Base-by-base conservation (phyloP, 2,329 filamentous ascomycete genomes). In the Fusarium pseudoanthophilum region DNA sequence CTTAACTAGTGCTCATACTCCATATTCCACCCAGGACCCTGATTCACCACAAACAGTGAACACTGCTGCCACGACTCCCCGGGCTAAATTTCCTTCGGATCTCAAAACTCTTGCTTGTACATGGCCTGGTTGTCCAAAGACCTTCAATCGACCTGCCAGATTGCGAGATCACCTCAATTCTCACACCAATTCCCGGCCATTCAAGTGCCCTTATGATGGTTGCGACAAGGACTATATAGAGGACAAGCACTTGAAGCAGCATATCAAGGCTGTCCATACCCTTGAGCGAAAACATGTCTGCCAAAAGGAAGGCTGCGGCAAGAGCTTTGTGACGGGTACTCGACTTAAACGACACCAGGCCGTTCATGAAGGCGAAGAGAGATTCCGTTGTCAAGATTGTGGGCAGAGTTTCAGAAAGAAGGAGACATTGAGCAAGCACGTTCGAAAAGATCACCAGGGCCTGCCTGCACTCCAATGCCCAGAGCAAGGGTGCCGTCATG, bases 161-260 rank as follows among this genome's bases (percentile, higher is more conserved):
- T 87, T 98, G 8, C 87, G 92, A 67, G 91, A 93, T 66, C 95
- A 98, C 78, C 83, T 95, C 30, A 89, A 94, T 72, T 95, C 93
- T 2, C 95, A 98, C 81, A 95, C 90, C 60, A 94, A 95, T 75
- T 93, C 95, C 75, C 90, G 95, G 2, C 91, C 94, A 0, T 97
- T 93, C 81, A 86, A 87, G 43, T 98, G 95, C 79, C 84, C 87
- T 5, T 88, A 92, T 70, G 83, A 87, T 11, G 91, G 83, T 46
- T 98, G 95, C 79, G 89, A 90, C 77, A 98, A 97, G 84, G 89
- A 91, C 46, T 98, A 97, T 80, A 89, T 94, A 20, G 93, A 96
- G 70, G 90, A 94, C 74, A 95, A 95, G 76, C 95, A 98, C 82
- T 86, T 98, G 24, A 91, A 92, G 67, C 92, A 95, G 73, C 95